Base-by-base conservation (phyloP, 345 rosid species). In the Cardamine resedifolia region DNA sequence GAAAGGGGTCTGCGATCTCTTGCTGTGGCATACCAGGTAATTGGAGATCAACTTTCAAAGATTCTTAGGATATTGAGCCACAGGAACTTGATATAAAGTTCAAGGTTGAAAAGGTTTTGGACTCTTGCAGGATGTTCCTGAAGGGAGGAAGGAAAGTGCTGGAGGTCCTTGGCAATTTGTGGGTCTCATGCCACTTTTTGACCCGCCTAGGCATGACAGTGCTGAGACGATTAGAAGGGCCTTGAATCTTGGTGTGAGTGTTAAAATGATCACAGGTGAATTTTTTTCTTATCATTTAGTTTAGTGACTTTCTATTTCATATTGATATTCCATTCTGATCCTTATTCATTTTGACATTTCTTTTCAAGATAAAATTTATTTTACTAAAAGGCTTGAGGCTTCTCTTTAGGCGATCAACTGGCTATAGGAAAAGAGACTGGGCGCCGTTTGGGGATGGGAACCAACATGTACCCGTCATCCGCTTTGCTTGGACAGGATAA, bases 171-270 rank as follows among this genome's bases (percentile, higher is more conserved):
- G 99, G 99, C 97, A 91, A 76, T 91, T 95, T 77, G 73, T 87
- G 53, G 99, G 98, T 65, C 90, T 95, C 78, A 83, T 95, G 99
- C 99, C 99, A 62, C 98, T 95, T 56, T 95, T 95, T 72, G 99
- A 95, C 72, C 99, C 99, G 28, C 99, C 99, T 21, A 90, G 99
- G 81, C 98, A 91, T 78, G 99, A 95, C 56, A 95, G 97, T 84
- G 98, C 99, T 2, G 98, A 95, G 83, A 95, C 99, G 6, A 95
- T 91, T 52, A 86, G 94, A 78, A 84, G 94, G 71, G 99, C 99
- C 58, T 75, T 95, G 64, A 90, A 95, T 73, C 98, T 95, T 49
- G 99, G 99, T 15, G 98, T 95, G 45, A 95, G 87, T 72, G 99
- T 95, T 60, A 95, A 95, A 79, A 95, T 95, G 99, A 95, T 91